Conservation (phyloP, 495 filamentous ascomycete species). For the Hyphodiscus hymeniophilus region DNA sequence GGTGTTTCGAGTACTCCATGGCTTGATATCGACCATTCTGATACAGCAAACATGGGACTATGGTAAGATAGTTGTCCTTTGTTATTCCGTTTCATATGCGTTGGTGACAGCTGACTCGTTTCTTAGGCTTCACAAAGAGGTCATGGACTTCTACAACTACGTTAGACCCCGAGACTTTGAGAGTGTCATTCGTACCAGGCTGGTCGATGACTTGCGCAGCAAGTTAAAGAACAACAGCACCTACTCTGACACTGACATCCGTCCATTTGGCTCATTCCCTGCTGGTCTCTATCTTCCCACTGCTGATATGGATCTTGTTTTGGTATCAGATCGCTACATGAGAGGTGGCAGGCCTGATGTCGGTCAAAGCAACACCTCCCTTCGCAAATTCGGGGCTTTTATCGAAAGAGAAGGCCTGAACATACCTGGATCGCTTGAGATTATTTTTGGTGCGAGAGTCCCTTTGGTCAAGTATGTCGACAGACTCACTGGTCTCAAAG, state of each 20-base stretch:
- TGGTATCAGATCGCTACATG: conserved; percentile 60
- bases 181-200: conserved; percentile 57
- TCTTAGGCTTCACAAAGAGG: conserved; percentile 69
- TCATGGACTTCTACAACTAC: conserved; percentile 81
- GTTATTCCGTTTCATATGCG: neutral
- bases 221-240: conserved; percentile 36
- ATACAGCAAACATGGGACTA: conserved; percentile 32
- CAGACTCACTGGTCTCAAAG: conserved; percentile 56
- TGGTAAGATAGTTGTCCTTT: conserved; percentile 35
- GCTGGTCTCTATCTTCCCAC: conserved; percentile 86
- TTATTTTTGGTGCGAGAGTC: conserved; percentile 70
- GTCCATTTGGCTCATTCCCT: conserved; percentile 83
- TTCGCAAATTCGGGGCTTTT: conserved; percentile 40
- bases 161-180: conserved; percentile 73
- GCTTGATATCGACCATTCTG: conserved; percentile 42
- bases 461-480: conserved; percentile 91
- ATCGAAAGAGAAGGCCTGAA: conserved; percentile 43
- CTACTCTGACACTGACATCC: conserved; percentile 49
- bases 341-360: conserved; percentile 29
- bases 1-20: conserved; percentile 52
- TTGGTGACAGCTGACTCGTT: conserved; percentile 4
- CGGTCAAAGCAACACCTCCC: conserved; percentile 18
- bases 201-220: conserved; percentile 56
- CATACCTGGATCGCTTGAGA: conserved; percentile 42
- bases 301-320: conserved; percentile 86